Percentiles rank a stretch among this genome's conserved stretches.
phyloP scores from a whole-genome alignment of 2,329 filamentous ascomycete genomes.

The Teratosphaeria viscida region DNA sequence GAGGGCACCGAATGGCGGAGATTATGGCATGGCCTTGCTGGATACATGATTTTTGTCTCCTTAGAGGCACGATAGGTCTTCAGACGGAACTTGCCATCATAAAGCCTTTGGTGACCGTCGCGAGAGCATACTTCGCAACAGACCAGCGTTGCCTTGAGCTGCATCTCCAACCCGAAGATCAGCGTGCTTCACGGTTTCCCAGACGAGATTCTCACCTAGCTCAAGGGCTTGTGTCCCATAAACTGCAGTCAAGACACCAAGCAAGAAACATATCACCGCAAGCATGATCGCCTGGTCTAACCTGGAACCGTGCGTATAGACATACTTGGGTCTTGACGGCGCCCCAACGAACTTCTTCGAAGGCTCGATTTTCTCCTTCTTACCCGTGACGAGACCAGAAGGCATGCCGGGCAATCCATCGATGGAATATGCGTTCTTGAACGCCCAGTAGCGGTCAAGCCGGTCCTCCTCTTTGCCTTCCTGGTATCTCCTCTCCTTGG shows the following conservation, averaged over 20 bases:
- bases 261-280: background rate
- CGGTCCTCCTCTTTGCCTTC: constrained; percentile 29
- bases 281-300: background rate
- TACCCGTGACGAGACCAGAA: constrained; percentile 27
- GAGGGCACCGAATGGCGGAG: constrained; percentile 62
- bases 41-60: background rate
- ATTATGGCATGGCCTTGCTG: constrained; percentile 52
- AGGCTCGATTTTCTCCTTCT: constrained; percentile 28
- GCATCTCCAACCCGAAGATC: background rate
- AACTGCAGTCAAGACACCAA: background rate
- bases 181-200: background rate
- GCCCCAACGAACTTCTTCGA: constrained; percentile 35
- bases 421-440: constrained; percentile 33
- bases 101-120: background rate
- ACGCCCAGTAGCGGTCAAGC: constrained; percentile 38
- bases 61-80: too few relatives aligned
- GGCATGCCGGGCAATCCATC: constrained; percentile 37
- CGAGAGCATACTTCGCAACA: background rate
- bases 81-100: background rate
- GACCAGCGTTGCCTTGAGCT: background rate
- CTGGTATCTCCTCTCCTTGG: constrained; percentile 27
- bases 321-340: constrained; percentile 18
- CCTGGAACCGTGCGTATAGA: constrained; percentile 1
- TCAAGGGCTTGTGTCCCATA: background rate
- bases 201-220: background rate